These are phyloP conservation scores for Coniochaeta ligniaria DNA, from an alignment of 2,329 filamentous ascomycete species.

Conservation along the genomic window DNA sequence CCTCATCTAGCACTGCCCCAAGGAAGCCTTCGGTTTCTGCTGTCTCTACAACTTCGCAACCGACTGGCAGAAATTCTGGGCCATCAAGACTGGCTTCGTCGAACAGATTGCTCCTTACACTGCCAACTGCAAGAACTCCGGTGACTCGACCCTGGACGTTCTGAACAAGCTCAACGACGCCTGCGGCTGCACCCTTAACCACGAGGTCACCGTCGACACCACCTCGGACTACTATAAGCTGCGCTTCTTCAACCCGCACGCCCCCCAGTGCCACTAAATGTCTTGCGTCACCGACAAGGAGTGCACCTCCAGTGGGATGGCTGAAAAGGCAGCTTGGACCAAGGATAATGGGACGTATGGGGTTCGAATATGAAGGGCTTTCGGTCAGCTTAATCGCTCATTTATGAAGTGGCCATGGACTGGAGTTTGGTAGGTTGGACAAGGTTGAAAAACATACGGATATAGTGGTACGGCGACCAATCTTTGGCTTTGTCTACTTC, in stretches of 20 bases:
- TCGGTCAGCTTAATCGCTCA: not conserved
- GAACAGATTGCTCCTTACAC: slow-evolving; percentile 3
- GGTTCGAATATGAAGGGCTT: not conserved
- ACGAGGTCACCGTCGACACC: slow-evolving; percentile 4
- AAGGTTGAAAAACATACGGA: not conserved
- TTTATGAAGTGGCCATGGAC: not conserved
- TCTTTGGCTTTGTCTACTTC: not conserved
- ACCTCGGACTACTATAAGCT: slow-evolving; percentile 3
- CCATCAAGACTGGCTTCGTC: slow-evolving; percentile 3
- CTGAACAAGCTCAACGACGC: slow-evolving; percentile 7
- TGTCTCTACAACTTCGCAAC: slow-evolving; percentile 4
- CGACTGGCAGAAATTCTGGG: slow-evolving; percentile 4
- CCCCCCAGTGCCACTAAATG: not conserved
- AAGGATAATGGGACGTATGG: not conserved
- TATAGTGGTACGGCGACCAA: not conserved
- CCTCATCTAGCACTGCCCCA: slow-evolving; percentile 5
- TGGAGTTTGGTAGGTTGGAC: not conserved
- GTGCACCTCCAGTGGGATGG: not conserved
- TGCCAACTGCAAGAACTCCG: slow-evolving; percentile 1
- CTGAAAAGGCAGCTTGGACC: not conserved
- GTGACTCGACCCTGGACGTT: slow-evolving; percentile 4
- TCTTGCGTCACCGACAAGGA: not conserved
- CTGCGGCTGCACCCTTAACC: slow-evolving; percentile 7
- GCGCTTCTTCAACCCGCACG: not conserved
- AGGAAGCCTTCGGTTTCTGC: slow-evolving; percentile 7